A percentile compares a stretch with the other conserved stretches of the same genome.
Evolutionary conservation across 2,329 filamentous ascomycete species (phyloP).

Genomic region (Xylariaceae sp.): DNA sequence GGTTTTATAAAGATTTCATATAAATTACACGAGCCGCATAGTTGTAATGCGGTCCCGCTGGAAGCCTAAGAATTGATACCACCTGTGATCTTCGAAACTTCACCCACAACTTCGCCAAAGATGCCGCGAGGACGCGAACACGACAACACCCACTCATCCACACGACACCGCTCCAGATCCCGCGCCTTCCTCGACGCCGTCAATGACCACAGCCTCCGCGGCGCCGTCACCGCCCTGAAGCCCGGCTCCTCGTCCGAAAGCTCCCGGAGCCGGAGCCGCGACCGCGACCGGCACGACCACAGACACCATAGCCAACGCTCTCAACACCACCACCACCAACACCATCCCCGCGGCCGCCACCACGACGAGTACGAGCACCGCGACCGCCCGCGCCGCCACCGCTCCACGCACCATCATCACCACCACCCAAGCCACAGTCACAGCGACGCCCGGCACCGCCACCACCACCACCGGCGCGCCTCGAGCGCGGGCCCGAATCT

Average conservation of each 20-base stretch:
- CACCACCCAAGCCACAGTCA: neutral
- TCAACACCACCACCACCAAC: slow-evolving; percentile 5
- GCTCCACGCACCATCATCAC: slow-evolving; percentile 2
- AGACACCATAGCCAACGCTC: slow-evolving; percentile 1
- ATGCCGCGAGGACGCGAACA: slow-evolving; percentile 6
- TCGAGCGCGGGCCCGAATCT: slow-evolving; percentile 6
- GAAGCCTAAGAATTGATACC: too few relatives aligned
- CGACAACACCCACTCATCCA: neutral
- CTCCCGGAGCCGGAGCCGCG: too few relatives aligned
- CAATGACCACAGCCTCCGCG: slow-evolving; percentile 4
- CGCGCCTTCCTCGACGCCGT: slow-evolving; percentile 6
- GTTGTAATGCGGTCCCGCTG: too few relatives aligned
- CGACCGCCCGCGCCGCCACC: neutral
- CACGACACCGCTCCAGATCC: slow-evolving; percentile 7
- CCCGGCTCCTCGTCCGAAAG: too few relatives aligned
- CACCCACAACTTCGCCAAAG: too few relatives aligned
- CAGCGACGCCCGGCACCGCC: neutral
- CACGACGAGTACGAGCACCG: slow-evolving; percentile 3
- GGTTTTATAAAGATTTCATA: too few relatives aligned
- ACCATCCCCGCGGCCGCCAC: slow-evolving; percentile 2
- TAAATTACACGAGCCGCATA: too few relatives aligned
- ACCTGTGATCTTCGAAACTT: too few relatives aligned
- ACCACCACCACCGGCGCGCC: neutral
- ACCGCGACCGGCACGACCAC: slow-evolving; percentile 1
- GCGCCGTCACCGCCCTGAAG: slow-evolving; percentile 1